These are phyloP conservation scores for Trichoderma pleuroti DNA, from an alignment of 2,329 filamentous ascomycete genomes.

Conservation along the genomic window DNA sequence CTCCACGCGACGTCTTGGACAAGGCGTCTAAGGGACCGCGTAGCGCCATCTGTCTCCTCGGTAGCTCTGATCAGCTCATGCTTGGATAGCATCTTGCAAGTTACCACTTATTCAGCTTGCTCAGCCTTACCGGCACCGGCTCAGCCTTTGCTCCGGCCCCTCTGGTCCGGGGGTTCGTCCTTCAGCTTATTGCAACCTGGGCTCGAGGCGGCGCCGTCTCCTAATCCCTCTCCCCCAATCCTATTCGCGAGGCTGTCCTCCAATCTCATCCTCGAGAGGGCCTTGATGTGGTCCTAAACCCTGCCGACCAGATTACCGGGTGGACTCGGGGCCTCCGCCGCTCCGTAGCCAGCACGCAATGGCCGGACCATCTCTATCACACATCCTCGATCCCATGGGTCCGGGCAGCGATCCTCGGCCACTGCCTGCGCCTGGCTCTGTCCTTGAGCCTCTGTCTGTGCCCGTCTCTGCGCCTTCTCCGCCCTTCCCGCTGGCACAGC, in stretches of 20 bases:
- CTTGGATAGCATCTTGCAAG: background rate
- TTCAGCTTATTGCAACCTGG: background rate
- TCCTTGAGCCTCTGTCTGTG: background rate
- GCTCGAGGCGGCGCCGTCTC: background rate
- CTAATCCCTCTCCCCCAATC: background rate
- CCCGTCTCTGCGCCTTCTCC: background rate
- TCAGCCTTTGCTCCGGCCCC: conserved; percentile 9
- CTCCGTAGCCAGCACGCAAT: conserved; percentile 24
- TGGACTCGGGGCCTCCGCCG: conserved; percentile 14
- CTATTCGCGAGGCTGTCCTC: background rate
- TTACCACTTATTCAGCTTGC: background rate
- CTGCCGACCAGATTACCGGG: background rate
- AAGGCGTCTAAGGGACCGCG: background rate
- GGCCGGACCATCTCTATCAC: conserved; percentile 33
- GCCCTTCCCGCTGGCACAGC: background rate
- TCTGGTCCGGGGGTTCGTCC: background rate
- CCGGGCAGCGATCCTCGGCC: conserved; percentile 19
- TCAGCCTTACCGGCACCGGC: conserved; percentile 15
- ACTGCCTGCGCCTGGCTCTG: background rate
- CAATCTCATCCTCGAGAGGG: background rate
- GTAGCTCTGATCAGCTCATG: conserved; percentile 9
- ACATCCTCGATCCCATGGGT: conserved; percentile 32
- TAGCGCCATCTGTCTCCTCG: conserved; percentile 13
- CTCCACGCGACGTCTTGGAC: conserved; percentile 2
- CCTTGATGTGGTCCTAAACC: conserved; percentile 9